phyloP scores from a whole-genome alignment of 108 stramenopile species.

The Thalassiosira profunda region DNA sequence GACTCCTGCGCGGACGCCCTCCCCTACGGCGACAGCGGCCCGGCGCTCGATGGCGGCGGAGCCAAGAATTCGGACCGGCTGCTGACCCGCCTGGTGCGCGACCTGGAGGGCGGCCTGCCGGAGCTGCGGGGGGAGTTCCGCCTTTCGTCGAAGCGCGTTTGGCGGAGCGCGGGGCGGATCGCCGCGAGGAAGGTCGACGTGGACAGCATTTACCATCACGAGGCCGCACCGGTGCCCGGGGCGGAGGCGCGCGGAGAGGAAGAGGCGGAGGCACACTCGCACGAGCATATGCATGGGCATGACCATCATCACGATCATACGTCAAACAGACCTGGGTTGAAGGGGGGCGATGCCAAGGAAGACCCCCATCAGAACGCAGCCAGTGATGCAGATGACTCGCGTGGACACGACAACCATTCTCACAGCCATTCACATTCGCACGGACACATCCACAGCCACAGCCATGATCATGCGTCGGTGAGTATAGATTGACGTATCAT shows the following conservation, averaged over 20 bases:
- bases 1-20: no score
- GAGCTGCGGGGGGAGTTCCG: conserved; percentile 73
- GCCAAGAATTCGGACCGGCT: conserved; percentile 29
- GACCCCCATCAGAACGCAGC: conserved; percentile 16
- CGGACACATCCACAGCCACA: conserved; percentile 5
- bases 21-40: no score
- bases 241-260: not conserved
- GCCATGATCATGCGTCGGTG: no score
- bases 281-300: conserved; percentile 25
- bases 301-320: conserved; percentile 11
- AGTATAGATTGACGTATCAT: no score
- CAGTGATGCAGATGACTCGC: not conserved
- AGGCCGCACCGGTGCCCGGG: conserved; percentile 72
- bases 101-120: conserved; percentile 63
- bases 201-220: conserved; percentile 59
- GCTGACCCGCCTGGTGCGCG: conserved; percentile 37
- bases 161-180: conserved; percentile 69
- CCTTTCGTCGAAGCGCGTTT: conserved; percentile 52
- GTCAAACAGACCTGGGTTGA: conserved; percentile 14
- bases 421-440: conserved; percentile 38
- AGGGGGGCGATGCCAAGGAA: not conserved
- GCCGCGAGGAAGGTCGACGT: conserved; percentile 72
- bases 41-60: not conserved
- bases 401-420: conserved; percentile 1
- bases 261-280: conserved; percentile 1